Evolutionary conservation across 1,139 yeast genomes (phyloP).

Genomic region (Pichia sp.): DNA sequence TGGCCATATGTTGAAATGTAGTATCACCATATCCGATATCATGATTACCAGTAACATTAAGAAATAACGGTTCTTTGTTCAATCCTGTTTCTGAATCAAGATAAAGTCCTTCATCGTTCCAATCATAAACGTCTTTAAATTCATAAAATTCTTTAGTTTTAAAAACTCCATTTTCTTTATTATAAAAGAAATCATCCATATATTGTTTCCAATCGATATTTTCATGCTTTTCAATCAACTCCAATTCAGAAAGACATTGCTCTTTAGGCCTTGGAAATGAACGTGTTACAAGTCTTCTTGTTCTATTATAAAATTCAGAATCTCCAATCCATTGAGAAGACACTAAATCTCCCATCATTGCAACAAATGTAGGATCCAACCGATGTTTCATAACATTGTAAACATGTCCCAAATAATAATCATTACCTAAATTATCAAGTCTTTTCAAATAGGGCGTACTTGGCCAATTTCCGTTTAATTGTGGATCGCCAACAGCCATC

Average conservation of each 20-base stretch:
- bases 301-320: conserved; percentile 75
- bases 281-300: conserved; percentile 61
- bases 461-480: conserved; percentile 81
- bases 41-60: conserved; percentile 89
- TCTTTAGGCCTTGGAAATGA: conserved; percentile 51
- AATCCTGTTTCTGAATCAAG: conserved; percentile 10
- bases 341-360: conserved; percentile 87
- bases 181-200: conserved; percentile 36
- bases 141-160: conserved; percentile 35
- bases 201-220: conserved; percentile 50
- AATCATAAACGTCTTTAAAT: conserved; percentile 57
- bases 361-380: conserved; percentile 70
- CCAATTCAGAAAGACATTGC: conserved; percentile 44
- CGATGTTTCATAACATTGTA: conserved; percentile 57
- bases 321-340: conserved; percentile 96
- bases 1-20: conserved; percentile 80
- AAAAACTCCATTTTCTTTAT: conserved; percentile 40
- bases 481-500: conserved; percentile 92
- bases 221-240: conserved; percentile 42
- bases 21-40: conserved; percentile 97
- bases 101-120: conserved; percentile 44
- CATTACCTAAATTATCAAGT: conserved; percentile 83
- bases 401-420: conserved; percentile 79
- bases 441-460: conserved; percentile 66
- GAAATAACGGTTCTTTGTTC: conserved; percentile 47